Base-by-base conservation (phyloP, 495 filamentous ascomycete genomes). In the Filosporella fistucella region DNA sequence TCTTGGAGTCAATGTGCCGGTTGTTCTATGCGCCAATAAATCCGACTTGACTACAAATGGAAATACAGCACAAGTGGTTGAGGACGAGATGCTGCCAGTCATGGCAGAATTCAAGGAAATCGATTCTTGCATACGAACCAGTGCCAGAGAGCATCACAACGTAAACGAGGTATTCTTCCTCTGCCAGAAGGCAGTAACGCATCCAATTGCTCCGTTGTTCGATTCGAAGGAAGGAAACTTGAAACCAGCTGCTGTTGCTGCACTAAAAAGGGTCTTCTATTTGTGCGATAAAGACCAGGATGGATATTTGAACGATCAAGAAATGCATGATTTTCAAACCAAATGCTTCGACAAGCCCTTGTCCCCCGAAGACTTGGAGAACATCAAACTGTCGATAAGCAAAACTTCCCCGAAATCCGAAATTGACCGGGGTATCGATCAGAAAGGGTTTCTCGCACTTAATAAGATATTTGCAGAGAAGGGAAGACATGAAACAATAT, bases 81-180 rank as follows among this genome's bases (percentile, higher is more conserved):
- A 91, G 58, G 91, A 96, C 60, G 93, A 98, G 69, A 98, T 98
- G 94, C 71, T 98, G 41, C 94, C 93, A 2, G 82, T 97, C 54
- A 97, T 98, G 93, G 80, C 86, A 34, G 93, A 98, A 65, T 98
- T 97, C 72, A 93, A 96, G 63, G 93, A 98, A 66, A 96, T 98
- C 38, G 93, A 98, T 58, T 94, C 90, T 1, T 96, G 93, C 64
- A 96, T 98, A 62, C 80, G 93, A 39, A 88, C 91, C 1, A 97
- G 91, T 63, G 93, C 94, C 18, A 82, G 89, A 53, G 91, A 98
- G 60, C 87, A 95, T 56, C 83, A 86, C 47, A 98, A 98, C 67
- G 85, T 97, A 51, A 95, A 95, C 57, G 91, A 98, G 67, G 88
- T 89, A 30, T 96, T 98, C 65, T 96, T 94, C 61, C 78, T 98